phyloP scores from a whole-genome alignment of 345 rosid genomes.

The Pistacia atlantica region DNA sequence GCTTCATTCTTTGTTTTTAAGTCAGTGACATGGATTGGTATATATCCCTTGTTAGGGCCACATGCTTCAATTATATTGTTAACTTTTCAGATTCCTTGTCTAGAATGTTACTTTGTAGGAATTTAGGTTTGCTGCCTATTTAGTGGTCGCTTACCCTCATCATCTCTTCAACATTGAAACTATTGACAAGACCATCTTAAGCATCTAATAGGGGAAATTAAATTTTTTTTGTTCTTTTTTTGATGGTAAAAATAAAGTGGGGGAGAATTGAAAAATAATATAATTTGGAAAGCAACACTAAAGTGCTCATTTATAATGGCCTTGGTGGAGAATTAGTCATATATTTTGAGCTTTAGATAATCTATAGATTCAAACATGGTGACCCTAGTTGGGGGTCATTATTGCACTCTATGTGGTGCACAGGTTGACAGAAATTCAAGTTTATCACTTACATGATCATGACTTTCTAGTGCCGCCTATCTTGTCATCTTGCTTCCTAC shows the following conservation, averaged over 20 bases:
- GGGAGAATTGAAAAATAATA: neutral
- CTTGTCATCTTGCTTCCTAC: constrained; percentile 14
- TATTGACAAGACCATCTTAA: neutral
- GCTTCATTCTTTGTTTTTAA: neutral
- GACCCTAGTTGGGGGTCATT: constrained; percentile 18
- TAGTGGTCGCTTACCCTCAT: neutral
- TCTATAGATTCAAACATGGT: constrained; percentile 12
- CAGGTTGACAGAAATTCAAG: constrained; percentile 17
- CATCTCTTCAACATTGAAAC: neutral
- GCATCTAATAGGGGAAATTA: neutral
- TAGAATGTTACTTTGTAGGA: neutral
- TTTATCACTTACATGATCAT: constrained; percentile 24
- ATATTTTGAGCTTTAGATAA: neutral
- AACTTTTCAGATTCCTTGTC: constrained; percentile 1
- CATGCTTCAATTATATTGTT: neutral
- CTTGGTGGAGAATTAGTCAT: neutral
- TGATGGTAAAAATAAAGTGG: neutral
- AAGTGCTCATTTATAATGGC: neutral
- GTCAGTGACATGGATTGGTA: neutral
- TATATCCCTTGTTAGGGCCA: neutral
- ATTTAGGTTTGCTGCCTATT: neutral
- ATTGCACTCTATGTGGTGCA: constrained; percentile 25
- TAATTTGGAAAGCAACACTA: neutral
- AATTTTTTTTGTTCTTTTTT: neutral
- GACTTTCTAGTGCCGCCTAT: constrained; percentile 6